phyloP scores from a whole-genome alignment of 2,329 filamentous ascomycete genomes.

The Mycosphaerelloides madeirae region DNA sequence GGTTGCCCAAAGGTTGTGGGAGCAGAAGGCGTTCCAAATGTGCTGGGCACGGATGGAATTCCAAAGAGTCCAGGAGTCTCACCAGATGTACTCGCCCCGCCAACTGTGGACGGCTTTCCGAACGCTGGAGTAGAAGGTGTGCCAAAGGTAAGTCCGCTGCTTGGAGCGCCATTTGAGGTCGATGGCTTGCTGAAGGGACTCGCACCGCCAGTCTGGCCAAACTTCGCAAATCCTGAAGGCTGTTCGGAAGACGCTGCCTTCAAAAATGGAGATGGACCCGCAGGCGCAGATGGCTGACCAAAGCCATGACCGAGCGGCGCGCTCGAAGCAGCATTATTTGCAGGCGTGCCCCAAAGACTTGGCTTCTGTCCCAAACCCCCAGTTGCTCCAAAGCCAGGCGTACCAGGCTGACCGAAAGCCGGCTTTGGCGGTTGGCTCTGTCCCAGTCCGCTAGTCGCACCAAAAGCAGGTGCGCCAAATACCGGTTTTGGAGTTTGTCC shows the following conservation, averaged over 20 bases:
- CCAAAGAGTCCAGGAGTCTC: slow-evolving; percentile 2
- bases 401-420: neutral
- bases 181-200: neutral
- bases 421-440: slow-evolving; percentile 2
- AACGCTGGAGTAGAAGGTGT: too few relatives aligned
- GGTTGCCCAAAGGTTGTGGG: neutral
- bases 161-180: too few relatives aligned
- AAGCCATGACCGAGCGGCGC: slow-evolving; percentile 2
- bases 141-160: too few relatives aligned
- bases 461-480: neutral
- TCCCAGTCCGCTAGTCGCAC: neutral
- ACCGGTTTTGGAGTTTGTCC: slow-evolving; percentile 8
- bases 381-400: neutral
- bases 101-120: slow-evolving; percentile 24
- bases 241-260: slow-evolving; percentile 7
- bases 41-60: too few relatives aligned
- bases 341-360: neutral
- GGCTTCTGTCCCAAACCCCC: neutral
- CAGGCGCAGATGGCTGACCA: slow-evolving; percentile 4
- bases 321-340: neutral
- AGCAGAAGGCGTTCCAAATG: slow-evolving; percentile 14
- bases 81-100: too few relatives aligned
- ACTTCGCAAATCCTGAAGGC: slow-evolving; percentile 4
- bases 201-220: slow-evolving; percentile 1
- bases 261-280: slow-evolving; percentile 10